A percentile compares a stretch with the other conserved stretches of the same genome.
Evolutionary conservation across 495 filamentous ascomycete species (phyloP).

Genomic region (Penicillium subrubescens): DNA sequence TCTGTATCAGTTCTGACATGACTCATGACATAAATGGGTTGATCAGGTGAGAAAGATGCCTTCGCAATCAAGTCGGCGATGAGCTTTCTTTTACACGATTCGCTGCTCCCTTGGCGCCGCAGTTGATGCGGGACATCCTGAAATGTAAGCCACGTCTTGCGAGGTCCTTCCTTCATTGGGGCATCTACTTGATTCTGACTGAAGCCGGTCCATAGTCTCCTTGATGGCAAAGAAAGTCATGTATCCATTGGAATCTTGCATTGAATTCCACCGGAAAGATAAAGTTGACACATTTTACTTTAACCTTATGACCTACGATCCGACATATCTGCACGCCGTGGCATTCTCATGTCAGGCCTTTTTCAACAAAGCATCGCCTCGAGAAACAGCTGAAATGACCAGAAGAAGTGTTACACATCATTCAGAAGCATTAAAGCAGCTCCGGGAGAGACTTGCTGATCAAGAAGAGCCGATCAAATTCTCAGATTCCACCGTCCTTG

Average conservation of each 20-base stretch:
- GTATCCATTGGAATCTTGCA: conserved; percentile 41
- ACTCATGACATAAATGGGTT: not conserved
- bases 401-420: conserved; percentile 24
- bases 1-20: not conserved
- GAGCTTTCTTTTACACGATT: conserved; percentile 31
- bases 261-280: conserved; percentile 33
- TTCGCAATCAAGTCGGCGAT: conserved; percentile 12
- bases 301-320: conserved; percentile 34
- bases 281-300: conserved; percentile 29
- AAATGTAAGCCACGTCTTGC: conserved; percentile 18
- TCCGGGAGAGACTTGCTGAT: conserved; percentile 35
- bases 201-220: conserved; percentile 31
- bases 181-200: not conserved
- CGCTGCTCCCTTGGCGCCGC: conserved; percentile 33
- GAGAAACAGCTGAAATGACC: not conserved
- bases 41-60: not conserved
- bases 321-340: conserved; percentile 42
- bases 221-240: conserved; percentile 21
- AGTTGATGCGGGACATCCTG: conserved; percentile 16
- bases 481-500: conserved; percentile 37
- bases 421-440: conserved; percentile 32
- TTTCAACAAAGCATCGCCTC: conserved; percentile 19
- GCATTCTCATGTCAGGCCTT: conserved; percentile 38
- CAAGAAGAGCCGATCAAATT: conserved; percentile 13
- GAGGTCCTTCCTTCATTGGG: not conserved